phyloP scores from a whole-genome alignment of 257 asterid species.

The Primulina tabacum region DNA sequence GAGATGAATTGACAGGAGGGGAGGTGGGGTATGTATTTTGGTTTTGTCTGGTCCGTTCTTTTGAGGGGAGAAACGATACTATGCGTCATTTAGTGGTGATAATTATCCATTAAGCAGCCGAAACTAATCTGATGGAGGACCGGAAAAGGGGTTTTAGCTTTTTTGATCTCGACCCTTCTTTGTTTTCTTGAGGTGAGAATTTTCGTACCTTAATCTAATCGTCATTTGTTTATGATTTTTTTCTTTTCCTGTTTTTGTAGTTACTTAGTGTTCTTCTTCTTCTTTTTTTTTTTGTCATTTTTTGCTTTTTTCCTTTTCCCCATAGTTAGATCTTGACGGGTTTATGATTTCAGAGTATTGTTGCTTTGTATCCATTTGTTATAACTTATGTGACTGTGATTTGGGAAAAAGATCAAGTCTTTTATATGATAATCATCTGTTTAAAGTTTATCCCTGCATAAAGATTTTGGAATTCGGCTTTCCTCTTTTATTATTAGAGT shows the following conservation, averaged over 20 bases:
- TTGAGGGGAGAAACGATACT: neutral
- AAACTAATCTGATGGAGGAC: neutral
- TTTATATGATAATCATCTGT: slow-evolving; percentile 9
- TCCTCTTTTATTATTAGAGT: neutral
- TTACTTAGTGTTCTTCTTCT: neutral
- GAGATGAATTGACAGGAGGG: neutral
- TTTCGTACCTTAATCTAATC: no score
- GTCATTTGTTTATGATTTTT: no score
- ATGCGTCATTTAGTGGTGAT: neutral
- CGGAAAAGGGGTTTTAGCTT: neutral
- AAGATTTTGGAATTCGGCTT: neutral
- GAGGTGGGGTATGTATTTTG: neutral
- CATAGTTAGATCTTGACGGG: slow-evolving; percentile 7
- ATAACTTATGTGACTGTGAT: slow-evolving; percentile 5
- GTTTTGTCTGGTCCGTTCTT: neutral
- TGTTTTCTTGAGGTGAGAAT: no score
- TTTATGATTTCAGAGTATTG: slow-evolving; percentile 4
- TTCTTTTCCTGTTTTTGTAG: no score
- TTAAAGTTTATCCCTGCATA: slow-evolving; percentile 13
- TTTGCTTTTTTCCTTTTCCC: neutral
- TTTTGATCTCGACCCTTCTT: no score
- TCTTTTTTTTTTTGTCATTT: neutral
- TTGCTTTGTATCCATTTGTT: neutral
- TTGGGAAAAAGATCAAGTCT: slow-evolving; percentile 1
- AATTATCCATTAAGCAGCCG: no score